Evolutionary conservation across 441 rosid genomes (phyloP), one percentile per base, ranked within the genome.

Genomic region (Theobroma grandiflorum): DNA sequence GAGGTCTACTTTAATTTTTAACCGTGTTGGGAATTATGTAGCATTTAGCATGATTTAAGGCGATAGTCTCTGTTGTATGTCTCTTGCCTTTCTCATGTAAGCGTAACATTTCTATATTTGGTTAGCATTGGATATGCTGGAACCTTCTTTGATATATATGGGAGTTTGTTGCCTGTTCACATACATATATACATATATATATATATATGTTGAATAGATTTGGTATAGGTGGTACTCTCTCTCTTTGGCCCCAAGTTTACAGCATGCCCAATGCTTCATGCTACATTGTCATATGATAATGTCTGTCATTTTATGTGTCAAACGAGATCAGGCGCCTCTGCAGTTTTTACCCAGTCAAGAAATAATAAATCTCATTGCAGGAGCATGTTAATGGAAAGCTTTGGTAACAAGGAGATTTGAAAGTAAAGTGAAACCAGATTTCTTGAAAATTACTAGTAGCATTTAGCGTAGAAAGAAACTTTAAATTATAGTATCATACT

Each of bases 81-180:
- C 73, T 81, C 81, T 67, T 79, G 52, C 81, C 83, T 68, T 55
- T 66, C 76, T 79, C 63, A 64, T 81, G 79, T 82, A 72, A 79
- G 80, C 75, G 71, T 62, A 80, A 85, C 49, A 79, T 81, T 87
- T 78, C 83, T 61, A 84, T 82, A 75, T 69, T 61, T 80, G 75
- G 86, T 50, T 82, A 43, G 65, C 64, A 61, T 75, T 77, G 22
- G 66, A 64, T 74, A 40, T 67, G 31, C 55, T 38, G 37, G 66
- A 58, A 70, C 18, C 63, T 78, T 68, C 68, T 57, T 68, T 42
- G 58, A 68, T 45, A 68, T 20, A 77, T 78, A 6, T 68, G 43
- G 67, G 16, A 53, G 49, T 71, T 26, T 72, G 70, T 58, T 35
- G 22, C 68, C 64, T 67, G 40, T 61, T 79, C 37, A 40, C 35